These are phyloP conservation scores for Daldinia eschscholtzii DNA, from an alignment of 2,329 filamentous ascomycete species.

Conservation along the genomic window DNA sequence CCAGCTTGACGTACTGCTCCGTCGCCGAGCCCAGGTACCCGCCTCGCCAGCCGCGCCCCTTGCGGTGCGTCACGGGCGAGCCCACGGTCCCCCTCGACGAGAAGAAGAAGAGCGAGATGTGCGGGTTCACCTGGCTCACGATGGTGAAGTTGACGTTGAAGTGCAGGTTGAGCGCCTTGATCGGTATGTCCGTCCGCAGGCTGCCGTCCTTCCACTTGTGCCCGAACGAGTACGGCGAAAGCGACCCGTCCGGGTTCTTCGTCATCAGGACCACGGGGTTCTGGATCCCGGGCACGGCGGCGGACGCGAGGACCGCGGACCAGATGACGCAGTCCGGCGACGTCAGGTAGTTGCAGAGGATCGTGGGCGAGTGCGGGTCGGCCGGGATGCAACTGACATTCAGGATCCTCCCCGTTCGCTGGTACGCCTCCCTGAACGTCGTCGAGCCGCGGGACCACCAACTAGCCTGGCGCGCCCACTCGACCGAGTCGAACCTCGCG, in stretches of 20 bases:
- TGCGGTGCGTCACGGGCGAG: constrained; percentile 91
- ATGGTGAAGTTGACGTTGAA: constrained; percentile 99
- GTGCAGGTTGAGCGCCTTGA: constrained; percentile 93
- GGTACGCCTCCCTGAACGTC: constrained; percentile 95
- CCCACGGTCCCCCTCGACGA: constrained; percentile 92
- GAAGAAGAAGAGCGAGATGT: constrained; percentile 99
- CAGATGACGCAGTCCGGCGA: constrained; percentile 98
- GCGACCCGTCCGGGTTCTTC: constrained; percentile 80
- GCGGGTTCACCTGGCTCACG: constrained; percentile 89
- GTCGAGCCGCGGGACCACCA: constrained; percentile 95
- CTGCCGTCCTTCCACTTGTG: constrained; percentile 99
- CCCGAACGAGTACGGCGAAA: constrained; percentile 93
- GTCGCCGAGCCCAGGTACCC: constrained; percentile 92
- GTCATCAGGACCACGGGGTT: constrained; percentile 96
- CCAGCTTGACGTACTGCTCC: constrained; percentile 95
- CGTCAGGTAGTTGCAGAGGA: constrained; percentile 95
- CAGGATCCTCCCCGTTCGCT: constrained; percentile 91
- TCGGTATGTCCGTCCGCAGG: constrained; percentile 92
- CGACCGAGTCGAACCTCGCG: constrained; percentile 91
- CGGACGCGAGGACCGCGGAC: constrained; percentile 94
- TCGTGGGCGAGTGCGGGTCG: constrained; percentile 91
- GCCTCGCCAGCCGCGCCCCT: constrained; percentile 93
- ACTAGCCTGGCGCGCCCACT: constrained; percentile 86
- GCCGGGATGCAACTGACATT: constrained; percentile 97
- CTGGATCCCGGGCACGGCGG: constrained; percentile 93